Conservation (phyloP, 2,329 filamentous ascomycete genomes). For the Decorospora gaudefroyi region DNA sequence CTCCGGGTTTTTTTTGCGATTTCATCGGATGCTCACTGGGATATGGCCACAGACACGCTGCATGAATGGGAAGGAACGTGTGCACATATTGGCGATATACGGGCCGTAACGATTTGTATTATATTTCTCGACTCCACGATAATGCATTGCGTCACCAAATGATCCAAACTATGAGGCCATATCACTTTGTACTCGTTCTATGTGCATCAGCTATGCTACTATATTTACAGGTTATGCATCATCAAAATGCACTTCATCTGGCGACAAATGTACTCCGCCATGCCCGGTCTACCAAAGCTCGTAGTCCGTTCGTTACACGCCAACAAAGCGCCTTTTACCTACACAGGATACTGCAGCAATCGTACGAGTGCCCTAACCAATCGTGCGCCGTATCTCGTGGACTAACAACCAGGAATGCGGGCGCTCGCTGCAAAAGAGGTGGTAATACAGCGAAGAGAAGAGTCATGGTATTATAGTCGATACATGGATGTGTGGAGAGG, state of each 20-base stretch:
- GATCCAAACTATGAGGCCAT: neutral
- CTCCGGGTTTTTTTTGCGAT: conserved; percentile 2
- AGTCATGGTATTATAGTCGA: conserved; percentile 43
- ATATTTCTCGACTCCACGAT: conserved; percentile 38
- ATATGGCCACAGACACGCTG: conserved; percentile 9
- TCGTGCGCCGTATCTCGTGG: conserved; percentile 32
- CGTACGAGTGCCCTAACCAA: conserved; percentile 33
- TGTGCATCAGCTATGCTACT: conserved; percentile 36
- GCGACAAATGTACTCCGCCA: conserved; percentile 18
- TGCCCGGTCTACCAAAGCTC: conserved; percentile 23
- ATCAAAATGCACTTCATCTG: conserved; percentile 18
- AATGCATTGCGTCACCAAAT: conserved; percentile 27
- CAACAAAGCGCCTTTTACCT: conserved; percentile 33
- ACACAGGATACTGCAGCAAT: conserved; percentile 18
- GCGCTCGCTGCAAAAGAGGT: conserved; percentile 41
- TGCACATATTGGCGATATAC: conserved; percentile 19
- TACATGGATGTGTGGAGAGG: conserved; percentile 29
- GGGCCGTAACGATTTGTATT: conserved; percentile 29
- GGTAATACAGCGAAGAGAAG: conserved; percentile 50
- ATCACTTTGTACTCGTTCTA: conserved; percentile 15
- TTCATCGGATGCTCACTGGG: conserved; percentile 2
- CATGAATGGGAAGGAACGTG: conserved; percentile 18
- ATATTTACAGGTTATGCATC: conserved; percentile 42
- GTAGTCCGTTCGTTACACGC: conserved; percentile 28
- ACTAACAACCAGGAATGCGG: conserved; percentile 23